A percentile compares a stretch with the other conserved stretches of the same genome.
Conservation (phyloP, 192 early-diverging fungal species). For the Dimargaris cristalligena region DNA sequence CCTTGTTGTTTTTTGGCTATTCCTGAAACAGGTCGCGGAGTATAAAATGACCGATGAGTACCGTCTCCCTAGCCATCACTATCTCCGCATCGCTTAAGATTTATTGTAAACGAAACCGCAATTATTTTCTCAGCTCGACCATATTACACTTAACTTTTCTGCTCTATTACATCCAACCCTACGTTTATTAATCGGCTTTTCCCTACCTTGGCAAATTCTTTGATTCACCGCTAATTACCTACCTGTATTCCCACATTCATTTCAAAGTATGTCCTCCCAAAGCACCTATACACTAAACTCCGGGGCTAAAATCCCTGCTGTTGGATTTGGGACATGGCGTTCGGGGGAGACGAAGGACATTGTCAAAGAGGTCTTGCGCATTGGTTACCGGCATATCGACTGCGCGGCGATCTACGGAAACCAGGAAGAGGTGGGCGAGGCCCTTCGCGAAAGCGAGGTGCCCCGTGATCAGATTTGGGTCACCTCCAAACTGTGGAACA, state of each 20-base stretch:
- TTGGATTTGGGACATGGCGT: constrained; percentile 51
- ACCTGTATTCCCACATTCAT: background rate
- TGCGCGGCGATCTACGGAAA: constrained; percentile 45
- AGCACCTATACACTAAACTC: constrained; percentile 37
- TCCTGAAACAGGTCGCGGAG: too few relatives aligned
- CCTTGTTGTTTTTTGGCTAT: too few relatives aligned
- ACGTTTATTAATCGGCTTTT: background rate
- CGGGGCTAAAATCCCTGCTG: constrained; percentile 40
- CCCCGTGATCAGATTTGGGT: constrained; percentile 31
- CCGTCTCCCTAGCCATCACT: too few relatives aligned
- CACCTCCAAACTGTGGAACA: constrained; percentile 28
- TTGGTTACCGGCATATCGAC: constrained; percentile 32
- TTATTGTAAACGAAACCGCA: background rate
- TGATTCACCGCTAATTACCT: background rate
- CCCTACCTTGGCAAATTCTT: background rate
- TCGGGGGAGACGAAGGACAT: constrained; percentile 30
- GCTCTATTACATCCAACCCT: background rate
- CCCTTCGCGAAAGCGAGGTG: constrained; percentile 13
- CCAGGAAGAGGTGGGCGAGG: constrained; percentile 42
- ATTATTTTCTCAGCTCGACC: background rate
- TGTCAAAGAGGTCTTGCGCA: constrained; percentile 10
- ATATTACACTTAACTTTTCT: background rate
- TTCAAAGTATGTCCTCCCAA: background rate
- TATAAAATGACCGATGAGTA: too few relatives aligned
- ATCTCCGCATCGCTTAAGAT: too few relatives aligned